Evolutionary conservation across 2,329 filamentous ascomycete genomes (phyloP), one percentile per base, ranked within the genome.

Genomic region (Phaeosphaeriaceae sp.): DNA sequence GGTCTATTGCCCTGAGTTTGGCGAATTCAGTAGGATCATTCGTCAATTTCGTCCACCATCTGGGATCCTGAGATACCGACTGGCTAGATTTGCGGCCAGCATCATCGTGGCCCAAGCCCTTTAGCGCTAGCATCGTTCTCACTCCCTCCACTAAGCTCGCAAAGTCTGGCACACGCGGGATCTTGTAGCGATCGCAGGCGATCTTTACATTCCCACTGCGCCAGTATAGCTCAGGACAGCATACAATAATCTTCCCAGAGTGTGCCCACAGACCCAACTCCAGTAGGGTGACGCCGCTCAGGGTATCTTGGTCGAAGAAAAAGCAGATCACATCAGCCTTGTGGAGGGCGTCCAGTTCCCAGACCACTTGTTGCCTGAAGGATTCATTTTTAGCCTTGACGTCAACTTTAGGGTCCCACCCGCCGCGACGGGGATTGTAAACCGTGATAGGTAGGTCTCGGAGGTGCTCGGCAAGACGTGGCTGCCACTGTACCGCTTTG

Each of bases 181-280:
- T 66, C 0, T 67, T 74, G 51, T 79, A 80, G 44, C 74, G 74
- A 49, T 72, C 63, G 52, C 84, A 87, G 8, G 85, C 77, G 12
- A 84, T 71, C 59, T 83, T 74, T 26, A 88, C 82, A 54, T 88
- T 86, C 0, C 83, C 85, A n/a, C 76, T 76, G 65, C 85, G 85
- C 69, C 69, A 77, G 58, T 83, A 88, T 0, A 75, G 76, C 18
- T 74, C 65, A 1, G 77, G 74, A 38, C 80, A 84, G 34, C 80
- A 79, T 0, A 86, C 83, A 9, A 87, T 70, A 1, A 77, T 74
- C 61, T 79, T 82, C 1, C 70, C 71, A 1, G 70, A 57, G 13
- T 58, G 36, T 2, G 79, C 78, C 39, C 73, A 80, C 3, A 88
- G 69, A 0, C 85, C 85, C 15, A 88, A 67, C 70, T 88, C 85